Evolutionary conservation across 352 stramenopile species (phyloP).

Genomic region (Phytophthora podocarpi): DNA sequence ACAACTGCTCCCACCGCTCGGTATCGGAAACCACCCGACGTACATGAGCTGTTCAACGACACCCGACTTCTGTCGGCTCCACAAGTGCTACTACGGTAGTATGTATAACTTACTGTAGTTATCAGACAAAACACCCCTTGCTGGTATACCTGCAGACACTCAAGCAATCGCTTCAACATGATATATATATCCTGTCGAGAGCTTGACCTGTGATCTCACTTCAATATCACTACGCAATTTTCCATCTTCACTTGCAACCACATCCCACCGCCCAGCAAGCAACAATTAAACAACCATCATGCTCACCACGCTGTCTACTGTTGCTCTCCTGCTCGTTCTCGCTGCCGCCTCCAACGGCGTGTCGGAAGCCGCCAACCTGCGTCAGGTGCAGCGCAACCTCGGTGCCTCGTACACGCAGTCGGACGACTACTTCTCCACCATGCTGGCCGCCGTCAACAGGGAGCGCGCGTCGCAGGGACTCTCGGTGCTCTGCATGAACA

Average conservation of each 20-base stretch:
- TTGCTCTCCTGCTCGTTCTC: conserved; percentile 9
- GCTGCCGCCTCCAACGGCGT: conserved; percentile 1
- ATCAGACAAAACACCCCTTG: neutral
- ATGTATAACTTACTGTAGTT: too few species aligned
- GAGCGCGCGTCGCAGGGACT: conserved; percentile 42
- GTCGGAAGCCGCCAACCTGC: conserved; percentile 7
- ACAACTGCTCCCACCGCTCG: neutral
- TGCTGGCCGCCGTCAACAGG: conserved; percentile 51
- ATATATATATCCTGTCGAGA: neutral
- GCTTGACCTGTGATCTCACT: neutral
- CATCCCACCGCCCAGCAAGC: neutral
- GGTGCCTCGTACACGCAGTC: conserved; percentile 6
- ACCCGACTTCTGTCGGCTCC: neutral
- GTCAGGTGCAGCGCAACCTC: conserved; percentile 15
- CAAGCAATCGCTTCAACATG: conserved; percentile 2
- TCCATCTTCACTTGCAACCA: neutral
- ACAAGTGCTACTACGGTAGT: too few species aligned
- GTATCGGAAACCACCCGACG: neutral
- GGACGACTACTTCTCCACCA: conserved; percentile 16
- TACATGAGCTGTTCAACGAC: neutral
- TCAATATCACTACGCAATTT: too few species aligned
- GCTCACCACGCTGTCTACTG: neutral
- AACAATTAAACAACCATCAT: neutral
- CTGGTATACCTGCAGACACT: too few species aligned
- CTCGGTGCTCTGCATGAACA: conserved; percentile 39